Evolutionary conservation across 805 yeast species (phyloP).

Genomic region (Cyberlindnera mississippiensis): DNA sequence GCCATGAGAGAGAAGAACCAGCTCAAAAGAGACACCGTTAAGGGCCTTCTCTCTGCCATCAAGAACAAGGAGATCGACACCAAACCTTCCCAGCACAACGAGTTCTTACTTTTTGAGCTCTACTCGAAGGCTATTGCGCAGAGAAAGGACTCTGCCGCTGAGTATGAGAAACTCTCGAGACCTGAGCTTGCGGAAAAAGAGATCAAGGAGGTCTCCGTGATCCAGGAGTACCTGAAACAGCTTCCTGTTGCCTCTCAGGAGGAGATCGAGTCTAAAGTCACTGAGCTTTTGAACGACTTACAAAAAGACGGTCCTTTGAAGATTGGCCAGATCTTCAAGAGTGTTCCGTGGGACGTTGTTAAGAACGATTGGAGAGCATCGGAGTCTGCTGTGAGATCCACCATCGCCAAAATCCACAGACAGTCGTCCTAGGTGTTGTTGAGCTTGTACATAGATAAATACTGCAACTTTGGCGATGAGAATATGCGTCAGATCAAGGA

Average conservation of each 20-base stretch:
- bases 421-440: slow-evolving; percentile 4
- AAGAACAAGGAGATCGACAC: slow-evolving; percentile 42
- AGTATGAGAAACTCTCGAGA: slow-evolving; percentile 43
- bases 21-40: slow-evolving; percentile 40
- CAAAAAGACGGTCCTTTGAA: slow-evolving; percentile 22
- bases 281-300: slow-evolving; percentile 23
- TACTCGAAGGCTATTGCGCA: slow-evolving; percentile 44
- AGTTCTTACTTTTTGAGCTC: slow-evolving; percentile 33
- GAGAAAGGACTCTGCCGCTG: slow-evolving; percentile 45
- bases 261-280: slow-evolving; percentile 36
- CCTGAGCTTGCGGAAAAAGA: slow-evolving; percentile 54
- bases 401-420: slow-evolving; percentile 28
- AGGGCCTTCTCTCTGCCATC: slow-evolving; percentile 38
- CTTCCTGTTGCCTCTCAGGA: slow-evolving; percentile 48
- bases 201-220: slow-evolving; percentile 39
- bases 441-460: slow-evolving; percentile 9
- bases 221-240: slow-evolving; percentile 35
- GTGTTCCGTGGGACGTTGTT: slow-evolving; percentile 31
- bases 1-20: slow-evolving; percentile 46
- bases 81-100: slow-evolving; percentile 31
- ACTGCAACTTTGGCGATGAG: no score
- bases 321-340: slow-evolving; percentile 30
- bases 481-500: no score
- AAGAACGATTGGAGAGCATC: slow-evolving; percentile 37
- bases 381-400: slow-evolving; percentile 28